phyloP scores from a whole-genome alignment of 108 stramenopile genomes.

The Poteriospumella lacustris region DNA sequence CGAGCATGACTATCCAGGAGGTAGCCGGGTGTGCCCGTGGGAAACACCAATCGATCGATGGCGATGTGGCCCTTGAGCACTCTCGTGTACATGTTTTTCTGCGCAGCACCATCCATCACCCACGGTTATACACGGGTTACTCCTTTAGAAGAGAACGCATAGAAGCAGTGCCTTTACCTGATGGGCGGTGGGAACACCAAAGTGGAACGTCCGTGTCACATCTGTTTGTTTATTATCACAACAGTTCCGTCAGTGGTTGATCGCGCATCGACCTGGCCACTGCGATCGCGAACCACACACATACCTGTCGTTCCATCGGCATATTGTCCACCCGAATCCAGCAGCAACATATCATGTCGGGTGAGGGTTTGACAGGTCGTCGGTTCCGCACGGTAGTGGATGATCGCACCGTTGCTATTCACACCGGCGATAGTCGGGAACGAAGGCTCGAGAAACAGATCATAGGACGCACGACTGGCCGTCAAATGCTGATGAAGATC shows the following conservation, averaged over 20 bases:
- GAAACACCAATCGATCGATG: constrained; percentile 78
- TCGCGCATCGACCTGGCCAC: too few relatives aligned
- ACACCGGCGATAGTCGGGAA: constrained; percentile 96
- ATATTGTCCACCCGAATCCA: constrained; percentile 71
- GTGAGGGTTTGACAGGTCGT: not conserved
- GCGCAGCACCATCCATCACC: constrained; percentile 61
- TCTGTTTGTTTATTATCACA: too few relatives aligned
- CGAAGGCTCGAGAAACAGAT: constrained; percentile 35
- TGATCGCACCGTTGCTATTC: constrained; percentile 88
- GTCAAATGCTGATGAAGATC: not conserved
- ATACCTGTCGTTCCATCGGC: constrained; percentile 79
- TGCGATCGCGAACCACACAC: too few relatives aligned
- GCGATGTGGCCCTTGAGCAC: constrained; percentile 94
- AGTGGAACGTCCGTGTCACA: constrained; percentile 88
- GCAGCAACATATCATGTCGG: constrained; percentile 4
- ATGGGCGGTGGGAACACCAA: constrained; percentile 69
- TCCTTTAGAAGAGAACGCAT: too few relatives aligned
- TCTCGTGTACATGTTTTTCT: constrained; percentile 56
- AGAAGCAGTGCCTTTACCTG: too few relatives aligned
- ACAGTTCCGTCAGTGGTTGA: too few relatives aligned
- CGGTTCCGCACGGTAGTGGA: constrained; percentile 65
- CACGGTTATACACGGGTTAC: too few relatives aligned
- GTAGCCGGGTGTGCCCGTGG: constrained; percentile 55
- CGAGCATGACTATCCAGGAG: constrained; percentile 82
- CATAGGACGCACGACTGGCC: not conserved